phyloP scores from a whole-genome alignment of 2,329 filamentous ascomycete genomes.

The Fusarium mexicanum region DNA sequence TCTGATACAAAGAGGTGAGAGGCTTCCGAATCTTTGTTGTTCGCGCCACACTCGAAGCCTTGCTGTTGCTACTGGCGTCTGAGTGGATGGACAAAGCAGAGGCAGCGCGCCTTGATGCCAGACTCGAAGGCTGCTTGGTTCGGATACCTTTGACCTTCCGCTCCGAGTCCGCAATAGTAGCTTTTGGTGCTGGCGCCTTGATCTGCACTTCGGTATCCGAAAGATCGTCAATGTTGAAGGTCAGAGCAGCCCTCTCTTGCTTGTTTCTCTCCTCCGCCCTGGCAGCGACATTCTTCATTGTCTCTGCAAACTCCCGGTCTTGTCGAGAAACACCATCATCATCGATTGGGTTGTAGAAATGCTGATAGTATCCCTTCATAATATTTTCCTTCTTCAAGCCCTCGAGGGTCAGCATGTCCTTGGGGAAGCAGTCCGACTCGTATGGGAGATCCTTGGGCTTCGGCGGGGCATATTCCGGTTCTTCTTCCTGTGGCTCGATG shows the following conservation, averaged over 20 bases:
- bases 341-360: constrained; percentile 71
- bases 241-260: constrained; percentile 70
- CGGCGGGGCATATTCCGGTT: constrained; percentile 91
- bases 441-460: constrained; percentile 73
- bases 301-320: constrained; percentile 69
- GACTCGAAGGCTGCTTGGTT: constrained; percentile 42
- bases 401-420: constrained; percentile 64
- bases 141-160: constrained; percentile 10
- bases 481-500: constrained; percentile 60
- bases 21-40: constrained; percentile 41
- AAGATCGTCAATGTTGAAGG: constrained; percentile 62
- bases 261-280: constrained; percentile 74
- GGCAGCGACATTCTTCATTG: constrained; percentile 60
- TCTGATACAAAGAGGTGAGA: constrained; percentile 45
- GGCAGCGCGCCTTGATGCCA: constrained; percentile 62
- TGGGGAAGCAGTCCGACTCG: constrained; percentile 74
- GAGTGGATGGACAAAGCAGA: constrained; percentile 59
- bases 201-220: constrained; percentile 56
- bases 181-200: constrained; percentile 9
- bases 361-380: constrained; percentile 69
- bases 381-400: constrained; percentile 67
- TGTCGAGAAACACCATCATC: constrained; percentile 72
- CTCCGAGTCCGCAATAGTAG: not conserved
- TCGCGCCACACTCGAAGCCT: constrained; percentile 1
- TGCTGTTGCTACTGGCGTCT: constrained; percentile 34